Percentiles rank a stretch among this genome's conserved stretches.
Evolutionary conservation across 1,284 basidiomycete species (phyloP).

Genomic region (Pseudomicrostroma phylloplanum): DNA sequence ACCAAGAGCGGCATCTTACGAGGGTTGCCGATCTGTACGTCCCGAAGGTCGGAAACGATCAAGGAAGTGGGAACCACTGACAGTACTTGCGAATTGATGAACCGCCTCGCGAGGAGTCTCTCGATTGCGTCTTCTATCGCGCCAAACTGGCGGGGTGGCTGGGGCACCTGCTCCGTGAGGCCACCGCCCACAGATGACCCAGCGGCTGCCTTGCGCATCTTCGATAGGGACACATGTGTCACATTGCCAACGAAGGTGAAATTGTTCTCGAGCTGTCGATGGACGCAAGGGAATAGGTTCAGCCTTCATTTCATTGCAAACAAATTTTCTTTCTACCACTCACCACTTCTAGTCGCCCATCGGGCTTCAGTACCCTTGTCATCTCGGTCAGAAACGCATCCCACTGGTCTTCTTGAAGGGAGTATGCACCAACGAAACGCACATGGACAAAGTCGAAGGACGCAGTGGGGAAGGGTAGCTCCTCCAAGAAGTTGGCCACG

Average conservation of each 20-base stretch:
- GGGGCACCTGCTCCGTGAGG: not conserved
- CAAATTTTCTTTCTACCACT: too few relatives aligned
- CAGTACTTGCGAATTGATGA: constrained; percentile 28
- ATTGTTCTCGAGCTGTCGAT: constrained; percentile 23
- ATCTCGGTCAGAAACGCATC: constrained; percentile 23
- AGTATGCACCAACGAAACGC: constrained; percentile 18
- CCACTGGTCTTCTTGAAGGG: constrained; percentile 34
- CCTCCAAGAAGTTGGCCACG: constrained; percentile 36
- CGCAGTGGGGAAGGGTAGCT: constrained; percentile 33
- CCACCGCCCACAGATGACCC: not conserved
- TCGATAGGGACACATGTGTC: constrained; percentile 7
- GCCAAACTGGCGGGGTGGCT: constrained; percentile 12
- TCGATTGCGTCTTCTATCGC: constrained; percentile 26
- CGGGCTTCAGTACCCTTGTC: constrained; percentile 27
- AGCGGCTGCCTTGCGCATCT: not conserved
- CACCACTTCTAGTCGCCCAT: constrained; percentile 25
- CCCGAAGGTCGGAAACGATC: constrained; percentile 22
- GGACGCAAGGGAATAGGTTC: not conserved
- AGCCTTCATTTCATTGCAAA: too few relatives aligned
- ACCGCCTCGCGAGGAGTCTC: constrained; percentile 26
- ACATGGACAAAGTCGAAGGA: constrained; percentile 40
- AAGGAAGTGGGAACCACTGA: constrained; percentile 24
- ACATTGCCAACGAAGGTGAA: constrained; percentile 25
- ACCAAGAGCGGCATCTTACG: constrained; percentile 26
- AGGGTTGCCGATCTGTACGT: constrained; percentile 26